Evolutionary conservation across 805 yeast species (phyloP).

Genomic region (Candida peoriensis): DNA sequence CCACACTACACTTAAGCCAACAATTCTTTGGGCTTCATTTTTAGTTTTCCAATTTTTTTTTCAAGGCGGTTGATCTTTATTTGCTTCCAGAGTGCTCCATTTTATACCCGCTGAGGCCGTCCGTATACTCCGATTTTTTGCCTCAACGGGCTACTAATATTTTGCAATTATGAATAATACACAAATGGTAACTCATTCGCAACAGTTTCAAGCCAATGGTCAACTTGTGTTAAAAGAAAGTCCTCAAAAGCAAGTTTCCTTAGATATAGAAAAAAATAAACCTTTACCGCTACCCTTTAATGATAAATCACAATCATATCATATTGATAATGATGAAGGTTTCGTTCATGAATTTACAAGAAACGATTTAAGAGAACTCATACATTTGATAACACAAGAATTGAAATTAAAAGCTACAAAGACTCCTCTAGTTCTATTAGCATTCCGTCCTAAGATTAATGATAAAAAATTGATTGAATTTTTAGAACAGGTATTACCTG

Average conservation of each 20-base stretch:
- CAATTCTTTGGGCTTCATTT: too few species aligned
- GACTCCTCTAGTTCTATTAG: conserved; percentile 69
- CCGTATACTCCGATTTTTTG: too few species aligned
- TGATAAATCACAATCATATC: too few species aligned
- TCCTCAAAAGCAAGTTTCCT: conserved; percentile 7
- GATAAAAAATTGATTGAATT: conserved; percentile 56
- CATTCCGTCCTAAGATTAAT: conserved; percentile 67
- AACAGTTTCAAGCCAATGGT: conserved; percentile 14
- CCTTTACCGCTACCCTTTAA: conserved; percentile 16
- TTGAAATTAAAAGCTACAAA: conserved; percentile 65
- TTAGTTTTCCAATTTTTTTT: too few species aligned
- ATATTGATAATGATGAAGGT: conserved; percentile 12
- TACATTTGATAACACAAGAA: conserved; percentile 69
- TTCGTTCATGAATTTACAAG: conserved; percentile 48
- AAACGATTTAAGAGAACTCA: conserved; percentile 58
- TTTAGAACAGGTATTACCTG: conserved; percentile 52
- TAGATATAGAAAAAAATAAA: conserved; percentile 7
- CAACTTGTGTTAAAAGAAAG: conserved; percentile 7
- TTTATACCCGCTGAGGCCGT: too few species aligned
- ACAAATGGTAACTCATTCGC: too few species aligned
- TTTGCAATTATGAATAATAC: conserved; percentile 5
- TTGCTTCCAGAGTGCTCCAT: too few species aligned
- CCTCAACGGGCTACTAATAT: too few species aligned
- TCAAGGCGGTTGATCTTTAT: too few species aligned
- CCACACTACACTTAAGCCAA: too few species aligned